Evolutionary conservation across 2,329 filamentous ascomycete genomes (phyloP).

Genomic region (Seiridium unicorne): DNA sequence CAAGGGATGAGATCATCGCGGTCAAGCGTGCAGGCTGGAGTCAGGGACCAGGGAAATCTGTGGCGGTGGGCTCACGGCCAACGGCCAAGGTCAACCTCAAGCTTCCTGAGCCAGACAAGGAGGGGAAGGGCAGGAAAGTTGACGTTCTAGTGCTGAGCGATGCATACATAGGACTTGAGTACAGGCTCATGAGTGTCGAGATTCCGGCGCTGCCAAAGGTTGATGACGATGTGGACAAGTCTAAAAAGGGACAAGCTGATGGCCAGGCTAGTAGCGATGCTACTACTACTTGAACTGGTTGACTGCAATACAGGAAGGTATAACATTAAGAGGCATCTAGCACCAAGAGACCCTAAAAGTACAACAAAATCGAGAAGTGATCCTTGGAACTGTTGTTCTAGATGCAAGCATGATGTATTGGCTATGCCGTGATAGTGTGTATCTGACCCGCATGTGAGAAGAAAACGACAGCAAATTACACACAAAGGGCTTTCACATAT

Average conservation of each 20-base stretch:
- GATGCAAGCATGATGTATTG: no score
- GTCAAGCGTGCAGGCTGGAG: slow-evolving; percentile 84
- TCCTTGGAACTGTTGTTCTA: no score
- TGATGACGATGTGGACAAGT: slow-evolving; percentile 44
- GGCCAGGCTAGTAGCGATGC: background rate
- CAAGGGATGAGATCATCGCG: slow-evolving; percentile 74
- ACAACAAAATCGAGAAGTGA: no score
- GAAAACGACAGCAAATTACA: no score
- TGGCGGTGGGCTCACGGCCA: slow-evolving; percentile 43
- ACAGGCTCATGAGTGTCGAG: slow-evolving; percentile 45
- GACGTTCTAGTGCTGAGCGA: slow-evolving; percentile 82
- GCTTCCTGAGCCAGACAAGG: slow-evolving; percentile 48
- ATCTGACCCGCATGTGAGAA: no score
- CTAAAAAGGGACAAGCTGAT: slow-evolving; percentile 31
- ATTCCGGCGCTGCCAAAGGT: slow-evolving; percentile 50
- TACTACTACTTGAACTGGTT: background rate
- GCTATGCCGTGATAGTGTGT: no score
- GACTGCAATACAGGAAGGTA: background rate
- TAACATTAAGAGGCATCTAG: no score
- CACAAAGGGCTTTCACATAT: no score
- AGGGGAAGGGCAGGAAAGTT: slow-evolving; percentile 56
- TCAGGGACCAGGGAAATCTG: slow-evolving; percentile 19
- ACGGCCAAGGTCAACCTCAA: slow-evolving; percentile 58
- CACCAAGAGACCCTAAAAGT: no score
- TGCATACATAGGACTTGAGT: slow-evolving; percentile 75